Percentiles rank a stretch among this genome's conserved stretches.
Conservation (phyloP, 2,329 filamentous ascomycete genomes). For the Botrytis tulipae region DNA sequence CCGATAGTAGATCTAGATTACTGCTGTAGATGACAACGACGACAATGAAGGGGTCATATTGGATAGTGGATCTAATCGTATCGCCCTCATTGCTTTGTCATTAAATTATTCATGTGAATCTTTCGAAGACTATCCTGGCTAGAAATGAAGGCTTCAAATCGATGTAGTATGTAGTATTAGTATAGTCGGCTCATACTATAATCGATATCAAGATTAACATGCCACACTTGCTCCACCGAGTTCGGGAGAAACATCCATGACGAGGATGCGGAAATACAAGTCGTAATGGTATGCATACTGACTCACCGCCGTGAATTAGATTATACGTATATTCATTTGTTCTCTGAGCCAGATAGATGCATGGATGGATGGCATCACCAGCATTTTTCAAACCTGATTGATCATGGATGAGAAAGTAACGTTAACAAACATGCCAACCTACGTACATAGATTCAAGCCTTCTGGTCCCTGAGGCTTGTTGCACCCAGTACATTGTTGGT, state of each 20-base stretch:
- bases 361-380: not conserved
- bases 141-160: not conserved
- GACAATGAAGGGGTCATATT: not conserved
- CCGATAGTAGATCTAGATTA: not conserved
- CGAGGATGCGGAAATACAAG: not conserved
- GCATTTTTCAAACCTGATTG: not conserved
- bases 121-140: not conserved
- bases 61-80: not conserved
- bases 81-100: not conserved
- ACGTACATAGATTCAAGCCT: constrained; percentile 7
- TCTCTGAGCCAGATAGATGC: not conserved
- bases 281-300: not conserved
- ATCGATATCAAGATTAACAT: not conserved
- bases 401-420: constrained; percentile 17
- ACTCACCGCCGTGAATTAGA: not conserved
- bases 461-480: constrained; percentile 10
- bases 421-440: constrained; percentile 11
- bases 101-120: not conserved
- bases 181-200: not conserved
- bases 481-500: not conserved
- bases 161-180: too few relatives aligned
- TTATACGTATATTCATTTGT: not conserved
- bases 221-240: not conserved
- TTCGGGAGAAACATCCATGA: not conserved
- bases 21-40: not conserved